A percentile compares a stretch with the other conserved stretches of the same genome.
These are phyloP conservation scores for Penicillium salamii DNA, from an alignment of 495 filamentous ascomycete genomes.

Conservation along the genomic window DNA sequence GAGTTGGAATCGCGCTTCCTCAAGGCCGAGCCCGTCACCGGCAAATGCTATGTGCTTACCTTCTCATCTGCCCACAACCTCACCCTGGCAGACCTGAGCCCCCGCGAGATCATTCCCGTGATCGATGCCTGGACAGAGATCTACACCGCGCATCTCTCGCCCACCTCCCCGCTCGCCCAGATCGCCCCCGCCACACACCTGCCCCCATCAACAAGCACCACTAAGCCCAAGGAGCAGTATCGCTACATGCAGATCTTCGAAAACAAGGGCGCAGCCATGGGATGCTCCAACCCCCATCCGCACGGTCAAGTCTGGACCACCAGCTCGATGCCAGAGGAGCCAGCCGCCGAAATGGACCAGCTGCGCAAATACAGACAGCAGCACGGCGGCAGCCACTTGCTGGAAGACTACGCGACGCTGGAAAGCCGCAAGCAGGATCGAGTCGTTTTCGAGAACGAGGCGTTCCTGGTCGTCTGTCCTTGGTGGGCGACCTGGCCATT, in stretches of 20 bases:
- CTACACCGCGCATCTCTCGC: conserved; percentile 76
- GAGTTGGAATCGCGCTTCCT: conserved; percentile 77
- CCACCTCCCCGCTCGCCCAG: conserved; percentile 61
- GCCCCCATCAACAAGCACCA: conserved; percentile 43
- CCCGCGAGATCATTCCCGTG: conserved; percentile 68
- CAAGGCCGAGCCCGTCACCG: conserved; percentile 79
- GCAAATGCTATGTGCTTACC: conserved; percentile 96
- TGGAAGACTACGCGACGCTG: conserved; percentile 82
- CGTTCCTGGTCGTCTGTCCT: conserved; percentile 82
- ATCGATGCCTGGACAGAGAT: conserved; percentile 86
- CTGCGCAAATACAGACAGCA: conserved; percentile 71
- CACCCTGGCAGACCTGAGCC: conserved; percentile 82
- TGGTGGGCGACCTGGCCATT: conserved; percentile 99
- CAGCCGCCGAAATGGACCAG: conserved; percentile 70
- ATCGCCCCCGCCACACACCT: conserved; percentile 44
- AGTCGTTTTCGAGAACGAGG: conserved; percentile 79
- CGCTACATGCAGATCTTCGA: conserved; percentile 99
- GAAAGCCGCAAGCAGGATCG: conserved; percentile 81
- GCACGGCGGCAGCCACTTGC: conserved; percentile 67
- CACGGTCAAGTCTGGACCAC: conserved; percentile 98
- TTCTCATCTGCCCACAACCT: conserved; percentile 88
- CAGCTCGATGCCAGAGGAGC: conserved; percentile 84
- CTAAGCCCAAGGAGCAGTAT: conserved; percentile 70
- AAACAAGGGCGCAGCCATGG: conserved; percentile 98
- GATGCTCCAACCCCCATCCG: conserved; percentile 97